Evolutionary conservation across 495 filamentous ascomycete species (phyloP), one percentile per base, ranked within the genome.

Genomic region (Penicillium parvum): DNA sequence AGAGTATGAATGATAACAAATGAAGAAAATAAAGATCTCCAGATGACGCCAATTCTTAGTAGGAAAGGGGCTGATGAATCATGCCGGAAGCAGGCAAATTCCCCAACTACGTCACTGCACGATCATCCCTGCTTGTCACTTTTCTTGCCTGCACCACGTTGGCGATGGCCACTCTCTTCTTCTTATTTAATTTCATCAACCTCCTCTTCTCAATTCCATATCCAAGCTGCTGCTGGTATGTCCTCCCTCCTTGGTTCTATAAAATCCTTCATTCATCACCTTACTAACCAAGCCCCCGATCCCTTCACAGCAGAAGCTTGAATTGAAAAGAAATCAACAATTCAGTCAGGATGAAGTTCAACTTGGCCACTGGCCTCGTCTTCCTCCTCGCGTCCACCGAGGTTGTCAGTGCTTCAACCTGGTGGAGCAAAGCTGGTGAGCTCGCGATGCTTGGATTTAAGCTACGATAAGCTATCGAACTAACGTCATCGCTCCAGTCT

Each of bases 341-440:
- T 8, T 14, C 14, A 18, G 16, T 34, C 41, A 35, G 33, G 29
- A 95, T 95, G 88, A 91, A 81, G 77, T 74, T 90, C 65, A 72
- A 77, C 40, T 54, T 85, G 51, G 72, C 77, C 48, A 76, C 77
- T 51, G 63, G 85, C 67, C 65, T 91, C 52, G 69, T 89, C 54
- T 68, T 88, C 47, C 78, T 77, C 52, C 72, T 94, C 17, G 83
- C 83, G 44, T 78, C 68, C 37, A 58, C 82, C 33, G 79, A 88
- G 57, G 75, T 68, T 34, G 77, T 81, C 22, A 72, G 84, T 44
- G 86, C 78, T 35, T 83, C 78, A 53, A 82, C 63, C 56, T 92
- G 88, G 88, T 88, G 90, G 60, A 80, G 77, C 47, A 90, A 87
- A 68, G 77, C 88, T 63, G 83, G 88, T 91, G 65, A 37, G 83